Evolutionary conservation across 2,329 filamentous ascomycete species (phyloP).

Genomic region (Cercospora zeae-maydis): DNA sequence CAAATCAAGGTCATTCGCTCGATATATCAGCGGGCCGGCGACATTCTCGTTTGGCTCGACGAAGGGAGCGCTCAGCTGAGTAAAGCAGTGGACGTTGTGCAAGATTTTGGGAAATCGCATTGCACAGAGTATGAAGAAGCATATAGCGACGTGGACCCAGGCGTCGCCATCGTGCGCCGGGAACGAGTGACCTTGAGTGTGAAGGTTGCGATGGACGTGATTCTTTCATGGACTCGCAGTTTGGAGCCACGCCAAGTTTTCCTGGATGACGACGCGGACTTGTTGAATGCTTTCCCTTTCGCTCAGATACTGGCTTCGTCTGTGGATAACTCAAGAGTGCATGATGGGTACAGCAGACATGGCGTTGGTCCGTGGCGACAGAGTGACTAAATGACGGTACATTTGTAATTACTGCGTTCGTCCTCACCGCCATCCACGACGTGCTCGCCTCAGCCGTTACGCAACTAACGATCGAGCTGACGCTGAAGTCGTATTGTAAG

Average conservation of each 20-base stretch:
- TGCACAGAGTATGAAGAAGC: background rate
- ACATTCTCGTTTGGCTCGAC: background rate
- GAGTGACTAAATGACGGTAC: background rate
- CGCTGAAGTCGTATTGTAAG: background rate
- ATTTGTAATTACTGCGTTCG: background rate
- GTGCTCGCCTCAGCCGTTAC: background rate
- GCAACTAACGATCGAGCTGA: background rate
- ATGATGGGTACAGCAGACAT: background rate
- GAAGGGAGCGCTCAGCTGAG: background rate
- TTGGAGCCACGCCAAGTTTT: background rate
- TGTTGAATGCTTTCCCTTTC: background rate
- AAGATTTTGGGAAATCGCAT: background rate
- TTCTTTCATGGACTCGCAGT: background rate
- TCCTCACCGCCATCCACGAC: background rate
- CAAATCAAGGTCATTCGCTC: background rate
- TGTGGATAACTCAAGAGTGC: background rate
- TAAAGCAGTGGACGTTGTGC: background rate
- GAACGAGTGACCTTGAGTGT: background rate
- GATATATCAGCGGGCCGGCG: background rate
- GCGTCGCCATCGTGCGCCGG: background rate
- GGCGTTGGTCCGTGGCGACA: background rate
- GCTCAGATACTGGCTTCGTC: background rate
- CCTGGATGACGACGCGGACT: background rate
- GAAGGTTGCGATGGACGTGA: background rate
- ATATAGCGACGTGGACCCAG: background rate